Percentiles rank a stretch among this genome's conserved stretches.
phyloP scores from a whole-genome alignment of 352 stramenopile genomes.

The Phytophthora hibernalis region DNA sequence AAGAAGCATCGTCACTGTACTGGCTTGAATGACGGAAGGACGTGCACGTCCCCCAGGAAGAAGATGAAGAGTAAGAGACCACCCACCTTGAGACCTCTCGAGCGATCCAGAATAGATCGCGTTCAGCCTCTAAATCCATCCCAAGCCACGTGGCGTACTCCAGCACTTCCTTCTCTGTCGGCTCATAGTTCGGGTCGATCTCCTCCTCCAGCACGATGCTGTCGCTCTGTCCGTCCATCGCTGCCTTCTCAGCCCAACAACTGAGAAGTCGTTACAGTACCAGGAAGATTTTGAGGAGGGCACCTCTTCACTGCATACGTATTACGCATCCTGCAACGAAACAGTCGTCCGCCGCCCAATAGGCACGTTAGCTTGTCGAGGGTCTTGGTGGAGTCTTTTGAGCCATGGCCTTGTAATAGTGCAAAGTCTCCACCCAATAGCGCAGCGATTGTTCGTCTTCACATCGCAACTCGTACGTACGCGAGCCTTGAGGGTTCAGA shows the following conservation, averaged over 20 bases:
- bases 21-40: too few relatives aligned
- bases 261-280: conserved; percentile 13
- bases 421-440: conserved; percentile 76
- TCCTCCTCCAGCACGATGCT: conserved; percentile 95
- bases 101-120: conserved; percentile 95
- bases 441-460: conserved; percentile 59
- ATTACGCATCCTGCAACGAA: too few relatives aligned
- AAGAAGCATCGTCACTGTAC: too few relatives aligned
- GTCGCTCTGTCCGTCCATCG: conserved; percentile 66
- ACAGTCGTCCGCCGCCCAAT: not conserved
- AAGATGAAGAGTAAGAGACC: too few relatives aligned
- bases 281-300: conserved; percentile 9
- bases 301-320: conserved; percentile 29
- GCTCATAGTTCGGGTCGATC: conserved; percentile 96
- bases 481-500: conserved; percentile 59
- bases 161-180: conserved; percentile 90
- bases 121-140: conserved; percentile 93
- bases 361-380: conserved; percentile 37
- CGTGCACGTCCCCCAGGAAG: too few relatives aligned
- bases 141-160: conserved; percentile 97
- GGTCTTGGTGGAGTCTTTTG: conserved; percentile 49
- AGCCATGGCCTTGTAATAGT: conserved; percentile 67
- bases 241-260: not conserved
- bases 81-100: conserved; percentile 88
- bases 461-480: conserved; percentile 76